Percentiles rank a stretch among this genome's conserved stretches.
phyloP scores from a whole-genome alignment of 2,329 filamentous ascomycete genomes.

The Phyllosticta capitalensis region DNA sequence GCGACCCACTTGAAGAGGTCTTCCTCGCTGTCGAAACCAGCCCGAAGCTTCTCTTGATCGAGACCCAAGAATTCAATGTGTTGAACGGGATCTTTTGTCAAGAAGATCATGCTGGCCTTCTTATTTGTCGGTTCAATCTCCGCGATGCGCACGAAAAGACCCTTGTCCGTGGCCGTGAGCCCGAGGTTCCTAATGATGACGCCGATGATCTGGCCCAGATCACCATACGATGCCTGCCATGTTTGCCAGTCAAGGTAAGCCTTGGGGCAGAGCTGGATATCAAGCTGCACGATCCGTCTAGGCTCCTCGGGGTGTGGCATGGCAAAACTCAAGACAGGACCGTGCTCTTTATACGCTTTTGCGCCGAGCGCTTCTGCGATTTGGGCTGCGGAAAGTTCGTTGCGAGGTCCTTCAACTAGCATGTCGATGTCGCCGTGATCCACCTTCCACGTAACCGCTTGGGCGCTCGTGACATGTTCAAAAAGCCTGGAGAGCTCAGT shows the following conservation, averaged over 20 bases:
- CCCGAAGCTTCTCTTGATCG: conserved; percentile 32
- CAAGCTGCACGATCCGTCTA: conserved; percentile 54
- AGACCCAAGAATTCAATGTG: conserved; percentile 58
- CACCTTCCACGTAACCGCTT: conserved; percentile 59
- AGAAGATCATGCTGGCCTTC: conserved; percentile 48
- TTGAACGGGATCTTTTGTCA: conserved; percentile 47
- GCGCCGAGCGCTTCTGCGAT: conserved; percentile 41
- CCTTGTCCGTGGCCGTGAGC: conserved; percentile 54
- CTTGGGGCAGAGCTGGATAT: conserved; percentile 47
- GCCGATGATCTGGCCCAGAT: conserved; percentile 58
- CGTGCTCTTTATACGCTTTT: conserved; percentile 14
- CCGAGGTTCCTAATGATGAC: conserved; percentile 54
- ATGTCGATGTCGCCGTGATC: conserved; percentile 69
- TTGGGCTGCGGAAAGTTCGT: conserved; percentile 15
- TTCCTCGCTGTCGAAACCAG: conserved; percentile 47
- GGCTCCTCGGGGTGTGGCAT: conserved; percentile 31
- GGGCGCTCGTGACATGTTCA: conserved; percentile 46
- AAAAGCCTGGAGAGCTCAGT: conserved; percentile 44
- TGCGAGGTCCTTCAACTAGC: conserved; percentile 37
- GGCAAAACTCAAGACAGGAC: conserved; percentile 37
- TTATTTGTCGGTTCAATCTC: conserved; percentile 55
- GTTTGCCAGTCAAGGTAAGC: conserved; percentile 48
- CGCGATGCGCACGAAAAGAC: conserved; percentile 55
- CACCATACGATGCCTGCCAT: conserved; percentile 65
- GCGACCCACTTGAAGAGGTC: conserved; percentile 55